Percentiles rank a stretch among this genome's conserved stretches.
Evolutionary conservation across 1,284 basidiomycete genomes (phyloP).

Genomic region (Rhodotorula sp.): DNA sequence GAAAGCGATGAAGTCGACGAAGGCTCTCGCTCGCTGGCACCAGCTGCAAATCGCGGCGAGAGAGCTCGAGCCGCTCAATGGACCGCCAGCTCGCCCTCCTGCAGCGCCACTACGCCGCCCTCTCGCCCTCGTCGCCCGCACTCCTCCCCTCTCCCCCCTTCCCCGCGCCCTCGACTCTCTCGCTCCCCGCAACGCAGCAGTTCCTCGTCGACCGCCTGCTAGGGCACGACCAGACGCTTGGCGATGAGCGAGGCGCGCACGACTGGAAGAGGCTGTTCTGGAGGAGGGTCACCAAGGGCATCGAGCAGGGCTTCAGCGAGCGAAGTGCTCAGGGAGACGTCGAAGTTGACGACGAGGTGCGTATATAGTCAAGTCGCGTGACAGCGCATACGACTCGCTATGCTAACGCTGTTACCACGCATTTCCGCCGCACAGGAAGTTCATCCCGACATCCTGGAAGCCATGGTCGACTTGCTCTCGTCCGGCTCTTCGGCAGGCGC

Average conservation of each 20-base stretch:
- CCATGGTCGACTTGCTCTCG: conserved; percentile 27
- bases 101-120: conserved; percentile 26
- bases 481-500: background rate
- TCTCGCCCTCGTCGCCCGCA: conserved; percentile 24
- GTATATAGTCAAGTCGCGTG: background rate
- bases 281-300: conserved; percentile 24
- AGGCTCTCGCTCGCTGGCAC: too few species aligned
- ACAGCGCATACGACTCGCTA: background rate
- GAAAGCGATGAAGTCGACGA: too few species aligned
- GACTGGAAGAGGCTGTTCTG: conserved; percentile 37
- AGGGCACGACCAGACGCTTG: background rate
- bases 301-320: conserved; percentile 32
- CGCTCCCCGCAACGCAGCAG: conserved; percentile 17
- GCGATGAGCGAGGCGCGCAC: background rate
- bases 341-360: conserved; percentile 36
- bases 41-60: background rate
- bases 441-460: conserved; percentile 30
- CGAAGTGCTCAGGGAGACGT: conserved; percentile 3
- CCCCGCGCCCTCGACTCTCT: conserved; percentile 10
- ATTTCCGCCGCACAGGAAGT: conserved; percentile 18
- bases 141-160: conserved; percentile 30
- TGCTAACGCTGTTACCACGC: background rate
- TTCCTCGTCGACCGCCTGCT: conserved; percentile 31
- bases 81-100: conserved; percentile 7
- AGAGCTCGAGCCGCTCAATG: background rate